These are phyloP conservation scores for Tolypocladium nubicola DNA, from an alignment of 2,329 filamentous ascomycete genomes.

Conservation along the genomic window DNA sequence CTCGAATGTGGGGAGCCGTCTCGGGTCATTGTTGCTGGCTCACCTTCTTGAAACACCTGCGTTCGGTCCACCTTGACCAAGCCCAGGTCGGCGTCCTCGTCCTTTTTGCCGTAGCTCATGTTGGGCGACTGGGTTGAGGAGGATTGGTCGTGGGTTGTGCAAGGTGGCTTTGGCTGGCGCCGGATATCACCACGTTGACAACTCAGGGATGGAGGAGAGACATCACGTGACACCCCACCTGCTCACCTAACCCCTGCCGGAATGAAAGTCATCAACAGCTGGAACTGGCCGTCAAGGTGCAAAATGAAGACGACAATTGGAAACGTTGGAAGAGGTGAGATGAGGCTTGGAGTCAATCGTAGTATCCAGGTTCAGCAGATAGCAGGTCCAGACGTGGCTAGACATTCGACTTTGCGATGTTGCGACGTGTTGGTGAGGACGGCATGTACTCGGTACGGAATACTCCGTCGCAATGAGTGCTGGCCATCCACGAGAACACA, in stretches of 20 bases:
- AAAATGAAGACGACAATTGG: too few relatives aligned
- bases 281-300: not conserved
- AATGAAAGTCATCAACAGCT: not conserved
- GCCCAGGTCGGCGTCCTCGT: constrained; percentile 89
- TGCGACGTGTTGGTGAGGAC: not conserved
- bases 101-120: constrained; percentile 98
- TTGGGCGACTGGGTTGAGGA: constrained; percentile 31
- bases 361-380: too few relatives aligned
- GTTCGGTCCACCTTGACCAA: constrained; percentile 97
- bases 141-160: constrained; percentile 20
- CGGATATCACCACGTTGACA: constrained; percentile 28
- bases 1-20: constrained; percentile 13
- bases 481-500: not conserved
- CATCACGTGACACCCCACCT: constrained; percentile 24
- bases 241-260: not conserved
- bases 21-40: constrained; percentile 14
- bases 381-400: not conserved
- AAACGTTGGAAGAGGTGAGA: not conserved
- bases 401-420: not conserved
- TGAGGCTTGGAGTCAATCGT: not conserved
- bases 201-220: constrained; percentile 20
- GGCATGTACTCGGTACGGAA: not conserved
- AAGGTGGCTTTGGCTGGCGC: constrained; percentile 19
- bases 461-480: not conserved
- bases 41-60: constrained; percentile 98